Base-by-base conservation (phyloP, 179 eudicot genomes). In the Beta macrorhiza region DNA sequence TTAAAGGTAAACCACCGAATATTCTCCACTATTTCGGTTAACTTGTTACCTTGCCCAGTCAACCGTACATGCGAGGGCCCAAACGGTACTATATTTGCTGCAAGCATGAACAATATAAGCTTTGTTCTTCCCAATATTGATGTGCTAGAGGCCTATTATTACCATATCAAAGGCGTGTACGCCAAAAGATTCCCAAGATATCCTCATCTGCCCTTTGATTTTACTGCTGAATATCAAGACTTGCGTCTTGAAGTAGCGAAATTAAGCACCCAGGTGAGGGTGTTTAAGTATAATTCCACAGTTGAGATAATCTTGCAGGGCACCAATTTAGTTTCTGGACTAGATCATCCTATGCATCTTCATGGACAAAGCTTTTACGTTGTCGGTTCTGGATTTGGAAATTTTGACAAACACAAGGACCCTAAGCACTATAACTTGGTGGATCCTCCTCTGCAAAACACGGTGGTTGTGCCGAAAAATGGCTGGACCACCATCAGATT, bases 351-450 rank as follows among this genome's bases (percentile, higher is more conserved):
- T 0, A 84, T 88, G 84, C 93, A 91, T 82, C 80, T 91, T 29
- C 93, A 91, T 82, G 93, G 93, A 17, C 76, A 85, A 3, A 88
- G 84, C 44, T 89, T 91, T 57, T 89, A 85, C 52, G 92, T 91
- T 8, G 86, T 91, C 37, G 91, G 91, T 0, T 74, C 37, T 13
- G 92, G 92, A 63, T 20, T 81, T 19, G 93, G 92, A 5, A 91
- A 89, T 47, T 91, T 86, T 19, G 82, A 89, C 58, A 37, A 74
- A 11, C 25, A 58, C 10, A 85, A 69, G 45, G 90, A 85, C 57
- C 85, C 86, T 0, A 58, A 12, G 59, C 85, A 8, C 10, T 89
- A 83, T 62, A 89, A 89, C 61, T 82, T 91, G 49, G 85, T 81
- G 4, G 91, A 91, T 74, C 93, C 93, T 52, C 89, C 92, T 44